Base-by-base conservation (phyloP, 805 yeast genomes). In the Myxozyma neotropica region DNA sequence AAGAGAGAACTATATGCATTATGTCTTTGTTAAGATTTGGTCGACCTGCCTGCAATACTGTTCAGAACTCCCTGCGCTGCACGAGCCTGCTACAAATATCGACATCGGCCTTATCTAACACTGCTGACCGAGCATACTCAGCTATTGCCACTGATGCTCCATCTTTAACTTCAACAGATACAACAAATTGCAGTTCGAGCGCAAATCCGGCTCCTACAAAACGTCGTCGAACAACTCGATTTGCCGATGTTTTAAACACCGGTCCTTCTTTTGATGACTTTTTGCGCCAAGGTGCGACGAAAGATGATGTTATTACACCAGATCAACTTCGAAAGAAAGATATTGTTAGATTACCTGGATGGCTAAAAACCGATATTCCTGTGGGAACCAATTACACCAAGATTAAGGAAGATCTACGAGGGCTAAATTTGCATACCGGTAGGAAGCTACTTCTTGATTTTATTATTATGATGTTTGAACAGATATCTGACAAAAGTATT, bases 321-420 rank as follows among this genome's bases (percentile, higher is more conserved):
- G 51, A 51, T 21, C 50, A 39, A 31, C 19, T 31, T 7, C 24
- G 26, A 21, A 53, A 49, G 59, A 55, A 48, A 44, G 65, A 61
- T 43, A 35, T 59, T 36, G 65, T 60, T 17, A 15, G 96, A 68
- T 77, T 94, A 57, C 99, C 99, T 2, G 77, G 83, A 48, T 94
- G 99, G 99, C 79, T 94, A 55, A 91, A 89, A 72, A 96, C 92
- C 1, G 96, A 96, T 1, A 93, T 94, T 63, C 99, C 99, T n/a
- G 89, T 89, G 76, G 99, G 99, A 46, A 81, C 85, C 64, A 86
- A 88, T 27, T 94, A 83, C 73, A 85, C 85, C 68, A 85, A 84
- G 67, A 78, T 94, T 67, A 91, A 93, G 71, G 81, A 83, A 49
- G 99, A 94, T 71, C 86, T 94, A 35, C 81, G 90, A 61, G 97